Base-by-base conservation (phyloP, 768 basidiomycete genomes). In the Paxillus ammoniavirescens region DNA sequence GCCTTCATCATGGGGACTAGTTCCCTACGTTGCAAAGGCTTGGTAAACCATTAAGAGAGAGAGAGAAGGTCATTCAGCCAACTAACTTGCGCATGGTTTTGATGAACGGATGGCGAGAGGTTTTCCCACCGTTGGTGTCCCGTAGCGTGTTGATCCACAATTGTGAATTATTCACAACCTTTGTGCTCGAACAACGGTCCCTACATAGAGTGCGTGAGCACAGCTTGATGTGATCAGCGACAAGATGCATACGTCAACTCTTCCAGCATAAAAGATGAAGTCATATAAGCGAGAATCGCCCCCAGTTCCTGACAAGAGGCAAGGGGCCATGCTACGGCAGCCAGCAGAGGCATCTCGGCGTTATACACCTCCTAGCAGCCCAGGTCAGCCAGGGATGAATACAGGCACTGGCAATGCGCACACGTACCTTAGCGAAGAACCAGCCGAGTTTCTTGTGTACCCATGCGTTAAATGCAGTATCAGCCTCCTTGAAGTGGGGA, bases 221-320 rank as follows among this genome's bases (percentile, higher is more conserved):
- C 8, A 18, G 8, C 4, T 50, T 21, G 21, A 40, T 12, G 55
- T 1, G 17, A 48, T 17, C n/a, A 36, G 42, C 8, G 35, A 15
- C 15, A 54, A 14, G 9, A n/a, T 42, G 26, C 62, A 18, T 50
- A 63, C 67, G 67, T 68, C 35, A 67, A 40, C 37, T 65, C 63
- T 46, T 68, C 67, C 8, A 69, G 57, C 63, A 69, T 67, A 52
- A 69, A 67, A 8, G 67, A 69, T 14, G 50, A 18, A 12, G 63
- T 66, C 66, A 69, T 69, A 17, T 66, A 69, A 42, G 60, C 53
- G 26, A 64, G 57, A 17, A 69, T 68, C 13, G 44, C 62, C 31
- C 57, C 56, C 55, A 68, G 38, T 38, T 61, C 58, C 26, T 52
- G 36, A 31, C 47, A 59, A 21, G 59, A 62, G 26, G 68, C 62